phyloP scores from a whole-genome alignment of 192 early-diverging fungal genomes.

The Kappamyces sp. region DNA sequence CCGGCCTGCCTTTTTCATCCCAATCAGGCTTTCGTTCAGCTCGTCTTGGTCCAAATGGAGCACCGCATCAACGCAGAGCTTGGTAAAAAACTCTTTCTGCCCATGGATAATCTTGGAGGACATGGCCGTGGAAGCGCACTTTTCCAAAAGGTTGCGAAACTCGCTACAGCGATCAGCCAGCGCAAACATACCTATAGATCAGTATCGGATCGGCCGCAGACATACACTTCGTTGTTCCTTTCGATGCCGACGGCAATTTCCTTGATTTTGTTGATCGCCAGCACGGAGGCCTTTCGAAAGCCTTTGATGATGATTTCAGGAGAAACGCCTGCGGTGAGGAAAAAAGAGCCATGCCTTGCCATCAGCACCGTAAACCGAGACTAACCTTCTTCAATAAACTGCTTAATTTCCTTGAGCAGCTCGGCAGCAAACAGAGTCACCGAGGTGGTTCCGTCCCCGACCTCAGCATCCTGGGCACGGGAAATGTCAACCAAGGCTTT shows the following conservation, averaged over 20 bases:
- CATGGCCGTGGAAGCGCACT: constrained; percentile 98
- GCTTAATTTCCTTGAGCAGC: constrained; percentile 90
- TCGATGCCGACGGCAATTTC: constrained; percentile 87
- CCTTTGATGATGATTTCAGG: constrained; percentile 94
- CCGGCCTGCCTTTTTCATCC: constrained; percentile 73
- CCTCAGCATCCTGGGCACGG: constrained; percentile 96
- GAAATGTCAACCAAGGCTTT: constrained; percentile 98
- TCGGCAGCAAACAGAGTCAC: constrained; percentile 96
- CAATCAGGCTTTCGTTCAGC: constrained; percentile 94
- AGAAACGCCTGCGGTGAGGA: constrained; percentile 36
- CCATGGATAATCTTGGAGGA: constrained; percentile 95
- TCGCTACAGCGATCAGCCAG: constrained; percentile 42
- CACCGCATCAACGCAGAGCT: constrained; percentile 98
- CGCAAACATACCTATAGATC: background rate
- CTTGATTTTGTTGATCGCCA: constrained; percentile 88
- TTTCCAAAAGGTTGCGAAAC: constrained; percentile 83
- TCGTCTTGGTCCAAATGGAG: constrained; percentile 91
- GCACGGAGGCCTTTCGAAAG: constrained; percentile 82
- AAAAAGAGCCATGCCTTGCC: too few species aligned
- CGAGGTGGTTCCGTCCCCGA: constrained; percentile 97
- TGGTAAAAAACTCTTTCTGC: constrained; percentile 95
- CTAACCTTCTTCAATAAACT: constrained; percentile 86
- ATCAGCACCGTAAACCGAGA: constrained; percentile 16
- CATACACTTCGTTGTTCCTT: constrained; percentile 64
- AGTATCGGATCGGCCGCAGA: constrained; percentile 2